Evolutionary conservation across 2,329 filamentous ascomycete species (phyloP), one percentile per base, ranked within the genome.

Genomic region (Aspergillus terreus): DNA sequence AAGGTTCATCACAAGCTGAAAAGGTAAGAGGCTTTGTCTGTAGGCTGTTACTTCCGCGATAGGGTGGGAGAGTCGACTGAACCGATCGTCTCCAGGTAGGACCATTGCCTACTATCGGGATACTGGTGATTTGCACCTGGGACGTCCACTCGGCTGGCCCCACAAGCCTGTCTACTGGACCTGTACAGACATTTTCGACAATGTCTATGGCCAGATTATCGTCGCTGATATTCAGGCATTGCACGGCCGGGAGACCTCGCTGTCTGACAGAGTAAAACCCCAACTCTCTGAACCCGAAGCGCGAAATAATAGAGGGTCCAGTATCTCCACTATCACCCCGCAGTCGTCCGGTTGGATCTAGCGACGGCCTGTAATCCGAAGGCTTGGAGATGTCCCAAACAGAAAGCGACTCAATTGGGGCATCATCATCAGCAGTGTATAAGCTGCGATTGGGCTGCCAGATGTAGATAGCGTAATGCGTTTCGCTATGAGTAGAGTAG

Each of bases 401-500:
- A 14, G 76, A 76, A 25, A 86, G 68, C 32, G 78, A 75, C 62
- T 86, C 83, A 14, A 82, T 75, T 0, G 81, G 81, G 11, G 78
- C 76, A 58, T 82, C 78, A 47, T 82, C 78, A 33, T 77, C 76
- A 2, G 72, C 71, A 0, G 73, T 75, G 71, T 79, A 82, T 35
- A 78, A 71, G 42, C 78, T 78, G 43, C 77, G 77, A 56, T 79
- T 80, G 2, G 80, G 77, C 58, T 84, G 81, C 82, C 82, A 85
- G 25, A 80, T 73, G 64, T 85, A 86, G 12, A 84, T 71, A 36
- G 76, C 81, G 65, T 85, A 86, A 62, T 86, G 82, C 0, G 74
- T 81, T 12, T 72, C 62, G 44, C 74, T 84, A 62, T 86, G 83
- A 1, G 79, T 69, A 9, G 82, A 85, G 66, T 82, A 83, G 73